phyloP scores from a whole-genome alignment of 371 early-diverging fungal genomes.

The Rhizopus arrhizus region DNA sequence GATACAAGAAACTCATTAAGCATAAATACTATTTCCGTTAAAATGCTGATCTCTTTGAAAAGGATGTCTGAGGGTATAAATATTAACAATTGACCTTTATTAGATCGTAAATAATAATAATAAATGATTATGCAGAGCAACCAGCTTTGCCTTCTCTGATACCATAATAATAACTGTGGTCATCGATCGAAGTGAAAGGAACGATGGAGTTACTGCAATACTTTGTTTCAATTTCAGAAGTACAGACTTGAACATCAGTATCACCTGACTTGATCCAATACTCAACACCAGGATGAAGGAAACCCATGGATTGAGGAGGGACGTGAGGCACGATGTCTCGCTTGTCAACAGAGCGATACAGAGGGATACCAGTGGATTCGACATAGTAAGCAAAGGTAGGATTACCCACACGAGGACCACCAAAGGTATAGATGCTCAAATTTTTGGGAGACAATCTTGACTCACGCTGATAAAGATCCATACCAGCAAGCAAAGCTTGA shows the following conservation, averaged over 20 bases:
- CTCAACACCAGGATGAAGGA: constrained; percentile 30
- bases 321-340: constrained; percentile 28
- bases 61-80: not conserved
- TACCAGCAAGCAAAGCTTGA: constrained; percentile 27
- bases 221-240: constrained; percentile 12
- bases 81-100: not conserved
- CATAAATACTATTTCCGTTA: too few species aligned
- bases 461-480: constrained; percentile 31
- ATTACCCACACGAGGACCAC: constrained; percentile 31
- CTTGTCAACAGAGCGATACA: constrained; percentile 20
- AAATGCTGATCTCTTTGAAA: too few species aligned
- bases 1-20: too few species aligned
- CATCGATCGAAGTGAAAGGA: constrained; percentile 16
- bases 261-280: constrained; percentile 15
- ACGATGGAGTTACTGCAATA: constrained; percentile 24
- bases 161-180: constrained; percentile 5
- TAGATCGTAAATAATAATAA: not conserved
- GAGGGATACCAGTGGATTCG: constrained; percentile 20
- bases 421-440: constrained; percentile 24
- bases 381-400: constrained; percentile 30
- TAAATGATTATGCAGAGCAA: not conserved
- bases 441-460: constrained; percentile 15
- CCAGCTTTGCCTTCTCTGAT: not conserved
- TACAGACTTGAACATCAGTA: constrained; percentile 22
- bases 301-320: constrained; percentile 22